Evolutionary conservation across 805 yeast genomes (phyloP), one percentile per base, ranked within the genome.

Genomic region (Pachysolen tannophilus): DNA sequence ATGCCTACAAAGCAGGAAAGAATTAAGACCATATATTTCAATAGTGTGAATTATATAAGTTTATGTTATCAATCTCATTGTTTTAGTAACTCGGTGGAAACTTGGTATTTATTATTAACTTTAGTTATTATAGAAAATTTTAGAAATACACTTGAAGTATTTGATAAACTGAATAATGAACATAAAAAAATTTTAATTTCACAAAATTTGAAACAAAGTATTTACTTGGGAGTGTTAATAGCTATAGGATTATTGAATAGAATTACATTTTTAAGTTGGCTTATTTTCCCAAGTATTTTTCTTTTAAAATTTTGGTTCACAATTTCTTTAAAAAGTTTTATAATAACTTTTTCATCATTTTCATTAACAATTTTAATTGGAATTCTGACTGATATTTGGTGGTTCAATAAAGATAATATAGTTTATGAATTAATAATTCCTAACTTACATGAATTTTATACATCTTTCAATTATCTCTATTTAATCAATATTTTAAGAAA

Each of bases 21-120:
- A 15, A 33, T 58, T 11, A 60, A 58, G 33, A 72, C 75, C 1
- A 46, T 68, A 2, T 64, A 68, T 35, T 71, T 73, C 43, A 56
- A 60, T n/a, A 67, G 63, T 57, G 65, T 77, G 1, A 68, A 75
- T 5, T 90, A 83, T 49, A 68, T 86, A 21, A 78, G 94, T 0
- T 65, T 85, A 62, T 74, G 79, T 1, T 78, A 78, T 47, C 97
- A 92, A 51, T 66, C 84, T 0, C 97, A 87, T 51, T 77, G 94
- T 1, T 83, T 92, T 47, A 83, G 95, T n/a, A 92, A 92, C 52
- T 73, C 87, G 16, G 49, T 84, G 2, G 99, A 92, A 53, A 81
- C 83, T 26, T 53, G 59, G 37, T 51, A 81, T 28, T 59, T 82
- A 8, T 45, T 79, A 15, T 52, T 71, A 44, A 52, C 66, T 11